These are phyloP conservation scores for Camellia oleifera DNA, from an alignment of 179 eudicot species.

Conservation along the genomic window DNA sequence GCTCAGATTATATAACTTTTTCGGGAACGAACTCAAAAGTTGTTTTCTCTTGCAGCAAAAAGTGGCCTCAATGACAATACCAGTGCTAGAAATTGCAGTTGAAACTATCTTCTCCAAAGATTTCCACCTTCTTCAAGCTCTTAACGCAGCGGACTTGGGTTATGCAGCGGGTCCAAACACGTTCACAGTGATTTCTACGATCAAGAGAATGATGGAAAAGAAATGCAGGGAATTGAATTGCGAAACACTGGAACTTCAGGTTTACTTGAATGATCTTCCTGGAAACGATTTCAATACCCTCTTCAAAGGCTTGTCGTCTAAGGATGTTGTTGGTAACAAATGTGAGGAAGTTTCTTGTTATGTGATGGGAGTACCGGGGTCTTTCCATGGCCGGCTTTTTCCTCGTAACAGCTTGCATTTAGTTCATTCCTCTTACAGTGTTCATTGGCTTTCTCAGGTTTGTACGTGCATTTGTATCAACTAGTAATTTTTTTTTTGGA, in stretches of 20 bases:
- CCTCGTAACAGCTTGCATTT: not conserved
- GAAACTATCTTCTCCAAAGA: conserved; percentile 5
- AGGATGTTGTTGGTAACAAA: too few relatives aligned
- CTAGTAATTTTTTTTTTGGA: too few relatives aligned
- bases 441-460: conserved; percentile 19
- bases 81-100: not conserved
- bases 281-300: conserved; percentile 12
- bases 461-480: not conserved
- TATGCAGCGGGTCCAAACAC: conserved; percentile 12
- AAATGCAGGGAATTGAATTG: conserved; percentile 2
- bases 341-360: not conserved
- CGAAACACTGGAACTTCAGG: conserved; percentile 5
- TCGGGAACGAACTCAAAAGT: not conserved
- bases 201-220: not conserved
- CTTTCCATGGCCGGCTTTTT: conserved; percentile 17
- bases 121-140: not conserved
- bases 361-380: conserved; percentile 12
- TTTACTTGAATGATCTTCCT: conserved; percentile 15
- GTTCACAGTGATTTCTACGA: not conserved
- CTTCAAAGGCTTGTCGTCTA: not conserved
- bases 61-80: not conserved
- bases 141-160: conserved; percentile 9
- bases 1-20: too few relatives aligned
- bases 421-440: conserved; percentile 12
- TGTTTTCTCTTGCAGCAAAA: conserved; percentile 3